A percentile compares a stretch with the other conserved stretches of the same genome.
phyloP scores from a whole-genome alignment of 2,329 filamentous ascomycete species.

The Apiospora sp. region DNA sequence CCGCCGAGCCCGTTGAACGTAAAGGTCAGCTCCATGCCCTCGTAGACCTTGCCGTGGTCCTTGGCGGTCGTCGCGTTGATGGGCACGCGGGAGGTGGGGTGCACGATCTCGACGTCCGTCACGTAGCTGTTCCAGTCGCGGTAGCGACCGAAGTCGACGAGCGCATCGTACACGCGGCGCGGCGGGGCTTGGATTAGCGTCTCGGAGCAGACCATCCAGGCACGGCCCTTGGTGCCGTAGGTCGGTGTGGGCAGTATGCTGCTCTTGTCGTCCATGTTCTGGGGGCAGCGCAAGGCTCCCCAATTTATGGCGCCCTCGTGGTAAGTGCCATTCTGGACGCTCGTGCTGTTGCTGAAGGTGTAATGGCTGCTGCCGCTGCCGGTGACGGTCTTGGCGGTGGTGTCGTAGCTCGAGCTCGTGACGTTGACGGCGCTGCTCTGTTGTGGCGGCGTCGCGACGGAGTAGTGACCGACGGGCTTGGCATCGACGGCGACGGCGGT shows the following conservation, averaged over 20 bases:
- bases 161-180: conserved; percentile 31
- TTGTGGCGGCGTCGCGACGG: background rate
- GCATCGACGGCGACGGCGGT: conserved; percentile 4
- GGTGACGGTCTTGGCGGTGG: background rate
- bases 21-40: conserved; percentile 39
- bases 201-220: conserved; percentile 39
- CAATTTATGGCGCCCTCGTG: conserved; percentile 11
- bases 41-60: conserved; percentile 32
- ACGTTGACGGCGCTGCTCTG: background rate
- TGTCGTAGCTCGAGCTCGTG: background rate
- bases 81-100: conserved; percentile 34
- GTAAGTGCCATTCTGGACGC: background rate
- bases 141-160: conserved; percentile 39
- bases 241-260: conserved; percentile 29
- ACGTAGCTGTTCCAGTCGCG: conserved; percentile 40
- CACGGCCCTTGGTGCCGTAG: conserved; percentile 34
- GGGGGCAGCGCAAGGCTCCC: conserved; percentile 24
- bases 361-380: background rate
- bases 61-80: conserved; percentile 34
- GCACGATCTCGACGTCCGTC: conserved; percentile 32
- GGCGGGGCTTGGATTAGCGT: conserved; percentile 33
- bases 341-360: background rate
- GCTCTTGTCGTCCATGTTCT: background rate
- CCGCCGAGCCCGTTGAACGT: conserved; percentile 34
- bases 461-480: background rate